Percentiles rank a stretch among this genome's conserved stretches.
These are phyloP conservation scores for Nicotiana tabacum DNA, from an alignment of 257 asterid genomes.

Conservation along the genomic window DNA sequence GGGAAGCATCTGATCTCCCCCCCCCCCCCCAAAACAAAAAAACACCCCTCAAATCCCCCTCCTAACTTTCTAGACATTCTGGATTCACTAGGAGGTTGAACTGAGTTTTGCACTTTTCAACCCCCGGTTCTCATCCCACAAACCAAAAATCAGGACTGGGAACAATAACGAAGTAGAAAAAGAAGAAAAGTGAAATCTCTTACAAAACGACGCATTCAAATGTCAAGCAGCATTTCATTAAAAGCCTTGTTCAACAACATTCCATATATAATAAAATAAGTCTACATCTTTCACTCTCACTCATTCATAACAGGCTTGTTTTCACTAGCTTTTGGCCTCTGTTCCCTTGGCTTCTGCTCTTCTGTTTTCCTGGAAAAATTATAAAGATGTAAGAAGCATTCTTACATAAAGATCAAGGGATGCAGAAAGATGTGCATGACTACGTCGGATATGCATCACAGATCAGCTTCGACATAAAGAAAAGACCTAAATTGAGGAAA, in stretches of 20 bases:
- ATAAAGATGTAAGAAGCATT: neutral
- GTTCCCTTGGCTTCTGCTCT: constrained; percentile 96
- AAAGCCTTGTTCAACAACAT: neutral
- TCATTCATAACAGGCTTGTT: constrained; percentile 95
- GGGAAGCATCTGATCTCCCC: neutral
- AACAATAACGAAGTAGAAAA: neutral
- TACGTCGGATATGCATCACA: neutral
- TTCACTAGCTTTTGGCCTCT: constrained; percentile 86
- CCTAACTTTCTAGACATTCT: neutral
- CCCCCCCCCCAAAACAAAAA: too few relatives aligned
- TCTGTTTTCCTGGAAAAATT: constrained; percentile 70
- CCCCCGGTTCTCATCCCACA: neutral
- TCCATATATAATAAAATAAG: neutral
- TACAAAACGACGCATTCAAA: neutral
- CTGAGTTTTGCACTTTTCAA: neutral
- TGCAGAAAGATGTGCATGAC: neutral
- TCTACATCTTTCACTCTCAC: constrained; percentile 20
- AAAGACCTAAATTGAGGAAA: neutral
- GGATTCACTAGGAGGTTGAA: neutral
- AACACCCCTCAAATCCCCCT: neutral
- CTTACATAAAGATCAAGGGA: neutral
- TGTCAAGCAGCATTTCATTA: constrained; percentile 10
- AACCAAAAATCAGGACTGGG: neutral
- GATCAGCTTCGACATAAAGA: neutral
- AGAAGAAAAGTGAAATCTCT: neutral